Evolutionary conservation across 371 early-diverging fungal genomes (phyloP).

Genomic region (Mortierella sp.): DNA sequence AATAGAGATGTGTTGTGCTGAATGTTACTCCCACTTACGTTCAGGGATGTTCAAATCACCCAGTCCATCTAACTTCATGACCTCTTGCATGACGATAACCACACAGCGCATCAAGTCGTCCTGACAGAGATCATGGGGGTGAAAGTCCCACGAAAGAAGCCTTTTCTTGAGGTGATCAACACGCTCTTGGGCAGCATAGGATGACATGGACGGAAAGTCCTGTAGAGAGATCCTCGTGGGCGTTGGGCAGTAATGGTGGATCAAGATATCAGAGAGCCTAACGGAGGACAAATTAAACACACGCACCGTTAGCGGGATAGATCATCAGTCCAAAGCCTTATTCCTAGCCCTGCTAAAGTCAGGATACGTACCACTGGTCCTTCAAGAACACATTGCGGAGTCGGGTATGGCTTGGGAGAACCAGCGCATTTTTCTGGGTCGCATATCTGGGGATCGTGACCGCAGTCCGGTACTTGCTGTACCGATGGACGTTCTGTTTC

Average conservation of each 20-base stretch:
- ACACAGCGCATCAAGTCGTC: slow-evolving; percentile 76
- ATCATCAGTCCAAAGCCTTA: not conserved
- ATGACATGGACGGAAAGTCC: slow-evolving; percentile 42
- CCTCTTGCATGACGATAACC: slow-evolving; percentile 72
- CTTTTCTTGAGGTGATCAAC: slow-evolving; percentile 57
- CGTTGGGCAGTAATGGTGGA: slow-evolving; percentile 47
- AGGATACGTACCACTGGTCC: slow-evolving; percentile 54
- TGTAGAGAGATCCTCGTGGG: slow-evolving; percentile 34
- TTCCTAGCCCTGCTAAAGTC: no score
- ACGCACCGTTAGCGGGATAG: slow-evolving; percentile 4
- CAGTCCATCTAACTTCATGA: slow-evolving; percentile 67
- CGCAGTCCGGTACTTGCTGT: slow-evolving; percentile 42
- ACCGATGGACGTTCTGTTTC: slow-evolving; percentile 40
- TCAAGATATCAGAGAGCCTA: slow-evolving; percentile 49
- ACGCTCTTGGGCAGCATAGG: slow-evolving; percentile 54
- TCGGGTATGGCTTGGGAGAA: slow-evolving; percentile 39
- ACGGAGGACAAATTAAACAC: not conserved
- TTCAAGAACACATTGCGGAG: slow-evolving; percentile 50
- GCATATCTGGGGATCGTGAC: slow-evolving; percentile 48
- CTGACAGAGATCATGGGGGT: slow-evolving; percentile 71
- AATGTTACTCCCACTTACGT: slow-evolving; percentile 54
- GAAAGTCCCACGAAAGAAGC: slow-evolving; percentile 75
- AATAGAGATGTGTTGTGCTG: not conserved
- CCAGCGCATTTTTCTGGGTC: slow-evolving; percentile 39
- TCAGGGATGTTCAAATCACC: slow-evolving; percentile 61